phyloP scores from a whole-genome alignment of 345 rosid species.

The Citrus mangshanensis region DNA sequence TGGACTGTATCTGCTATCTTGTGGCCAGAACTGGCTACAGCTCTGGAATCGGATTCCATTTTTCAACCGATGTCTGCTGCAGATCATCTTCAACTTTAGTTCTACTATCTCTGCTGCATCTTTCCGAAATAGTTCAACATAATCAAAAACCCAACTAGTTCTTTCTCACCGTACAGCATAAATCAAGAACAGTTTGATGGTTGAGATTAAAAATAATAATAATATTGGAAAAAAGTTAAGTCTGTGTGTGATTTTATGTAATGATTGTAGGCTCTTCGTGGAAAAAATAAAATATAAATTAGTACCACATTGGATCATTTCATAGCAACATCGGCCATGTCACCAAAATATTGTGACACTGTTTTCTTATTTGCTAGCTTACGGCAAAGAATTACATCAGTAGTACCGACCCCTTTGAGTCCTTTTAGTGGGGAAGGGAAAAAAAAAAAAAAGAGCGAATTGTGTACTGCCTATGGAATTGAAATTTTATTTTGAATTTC shows the following conservation, averaged over 20 bases:
- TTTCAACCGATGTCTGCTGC: constrained; percentile 62
- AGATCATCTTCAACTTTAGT: constrained; percentile 36
- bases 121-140: background rate
- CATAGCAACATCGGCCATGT: too few relatives aligned
- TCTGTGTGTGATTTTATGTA: too few relatives aligned
- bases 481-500: background rate
- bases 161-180: background rate
- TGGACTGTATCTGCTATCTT: constrained; percentile 73
- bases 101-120: too few relatives aligned
- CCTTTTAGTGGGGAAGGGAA: too few relatives aligned
- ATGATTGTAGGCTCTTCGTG: too few relatives aligned
- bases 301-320: background rate
- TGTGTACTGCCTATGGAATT: background rate
- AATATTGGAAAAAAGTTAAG: background rate
- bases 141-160: background rate
- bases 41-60: constrained; percentile 63
- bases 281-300: too few relatives aligned
- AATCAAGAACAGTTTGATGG: background rate
- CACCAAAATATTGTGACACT: too few relatives aligned
- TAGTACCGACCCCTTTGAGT: background rate
- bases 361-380: too few relatives aligned
- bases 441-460: too few relatives aligned
- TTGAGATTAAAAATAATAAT: background rate
- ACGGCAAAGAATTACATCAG: background rate
- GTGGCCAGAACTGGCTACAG: constrained; percentile 70